These are phyloP conservation scores for Metarhizium robertsii DNA, from an alignment of 2,329 filamentous ascomycete genomes.

Conservation along the genomic window DNA sequence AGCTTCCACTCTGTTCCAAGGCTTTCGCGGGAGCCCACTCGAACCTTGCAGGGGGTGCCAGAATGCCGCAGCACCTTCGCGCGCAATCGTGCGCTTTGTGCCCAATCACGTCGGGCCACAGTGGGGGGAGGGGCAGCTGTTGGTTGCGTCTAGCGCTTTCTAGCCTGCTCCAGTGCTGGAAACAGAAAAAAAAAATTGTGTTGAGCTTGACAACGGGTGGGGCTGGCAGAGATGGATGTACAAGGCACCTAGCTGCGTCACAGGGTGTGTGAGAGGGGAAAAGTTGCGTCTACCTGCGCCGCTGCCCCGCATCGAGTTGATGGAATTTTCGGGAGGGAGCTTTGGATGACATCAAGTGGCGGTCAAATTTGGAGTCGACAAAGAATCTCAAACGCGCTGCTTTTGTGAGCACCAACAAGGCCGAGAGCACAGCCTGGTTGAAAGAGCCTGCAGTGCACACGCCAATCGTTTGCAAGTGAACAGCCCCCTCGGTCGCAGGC, in stretches of 20 bases:
- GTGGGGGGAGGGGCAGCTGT: neutral
- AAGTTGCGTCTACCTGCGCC: neutral
- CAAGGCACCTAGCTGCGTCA: neutral
- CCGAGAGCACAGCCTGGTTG: too few species aligned
- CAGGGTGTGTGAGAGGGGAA: neutral
- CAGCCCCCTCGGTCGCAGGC: too few species aligned
- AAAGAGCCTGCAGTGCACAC: too few species aligned
- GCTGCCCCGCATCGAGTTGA: neutral
- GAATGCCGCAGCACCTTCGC: constrained; percentile 24
- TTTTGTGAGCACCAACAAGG: too few species aligned
- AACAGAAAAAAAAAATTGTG: neutral
- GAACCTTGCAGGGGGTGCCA: constrained; percentile 22
- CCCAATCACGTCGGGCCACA: neutral
- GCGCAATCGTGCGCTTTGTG: too few species aligned
- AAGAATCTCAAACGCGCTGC: too few species aligned
- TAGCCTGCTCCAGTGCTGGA: neutral
- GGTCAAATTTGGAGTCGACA: neutral
- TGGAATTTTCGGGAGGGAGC: neutral
- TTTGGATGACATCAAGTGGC: constrained; percentile 2
- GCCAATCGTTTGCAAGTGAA: too few species aligned
- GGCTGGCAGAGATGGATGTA: neutral
- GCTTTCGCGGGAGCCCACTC: constrained; percentile 23
- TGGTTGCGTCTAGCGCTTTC: neutral
- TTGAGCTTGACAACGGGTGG: neutral
- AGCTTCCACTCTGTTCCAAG: constrained; percentile 34